Evolutionary conservation across 169 alveolate genomes (phyloP), one percentile per base, ranked within the genome.

Genomic region (Cryptosporidium canis): DNA sequence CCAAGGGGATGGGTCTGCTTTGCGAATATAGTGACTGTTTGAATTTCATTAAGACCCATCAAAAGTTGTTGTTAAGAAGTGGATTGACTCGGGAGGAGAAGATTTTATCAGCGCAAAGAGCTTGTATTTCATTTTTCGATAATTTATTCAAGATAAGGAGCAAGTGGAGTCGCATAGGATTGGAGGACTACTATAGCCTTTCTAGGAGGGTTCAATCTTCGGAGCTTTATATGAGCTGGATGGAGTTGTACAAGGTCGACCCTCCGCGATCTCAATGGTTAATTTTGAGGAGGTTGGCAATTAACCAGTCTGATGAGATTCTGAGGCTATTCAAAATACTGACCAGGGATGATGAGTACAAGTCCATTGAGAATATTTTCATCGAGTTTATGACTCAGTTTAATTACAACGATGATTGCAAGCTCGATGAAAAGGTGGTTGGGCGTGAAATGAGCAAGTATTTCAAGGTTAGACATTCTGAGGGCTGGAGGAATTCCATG

Each of bases 261-360:
- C 87, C 87, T n/a, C 58, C 87, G 16, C 55, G 72, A 3, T 77
- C 87, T 31, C 87, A 77, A 21, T 77, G 87, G 87, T 37, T 56
- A 12, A 58, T 77, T 55, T 33, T 77, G 27, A 58, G 72, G n/a
- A 63, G 61, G 51, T 35, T 77, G 5, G 68, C 87, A 35, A 39
- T 37, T 3, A 77, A 77, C 44, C 39, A 77, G 0, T 58, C 39
- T 9, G 87, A 77, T 37, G 87, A 77, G 29, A 35, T 77, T 77
- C 41, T 77, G n/a, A 37, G 77, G 21, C 8, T 77, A 12, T 58
- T 77, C n/a, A 58, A 29, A 27, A 77, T 77, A 16, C 51, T 77
- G 31, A 45, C 66, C 7, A 77, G 12, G 21, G 53, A 35, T 8
- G 35, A 68, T 1, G 84, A 70, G 45, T 70, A 48, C 7, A 58